Conservation (phyloP, 306 rosid species). For the Prunus fruticosa region DNA sequence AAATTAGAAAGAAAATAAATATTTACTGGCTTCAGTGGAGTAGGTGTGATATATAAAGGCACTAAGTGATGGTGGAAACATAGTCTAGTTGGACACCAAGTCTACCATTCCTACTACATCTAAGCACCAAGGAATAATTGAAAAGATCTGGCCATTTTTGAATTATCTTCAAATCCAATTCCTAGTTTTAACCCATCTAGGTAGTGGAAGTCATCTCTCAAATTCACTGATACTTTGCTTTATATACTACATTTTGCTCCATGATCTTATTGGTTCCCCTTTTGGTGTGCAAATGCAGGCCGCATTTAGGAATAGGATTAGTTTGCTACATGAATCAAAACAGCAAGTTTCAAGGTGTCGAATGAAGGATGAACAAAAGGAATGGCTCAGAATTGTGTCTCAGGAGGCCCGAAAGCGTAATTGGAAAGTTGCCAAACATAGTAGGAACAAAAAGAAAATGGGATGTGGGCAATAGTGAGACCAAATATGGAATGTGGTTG, state of each 20-base stretch:
- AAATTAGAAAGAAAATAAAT: not conserved
- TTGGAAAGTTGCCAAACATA: slow-evolving; percentile 34
- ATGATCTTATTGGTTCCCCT: slow-evolving; percentile 30
- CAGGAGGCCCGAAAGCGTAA: slow-evolving; percentile 32
- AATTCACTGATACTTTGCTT: slow-evolving; percentile 20
- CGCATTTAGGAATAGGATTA: slow-evolving; percentile 15
- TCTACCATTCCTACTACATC: slow-evolving; percentile 30
- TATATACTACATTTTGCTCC: slow-evolving; percentile 18
- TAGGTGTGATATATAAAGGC: slow-evolving; percentile 35
- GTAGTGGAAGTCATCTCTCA: slow-evolving; percentile 29
- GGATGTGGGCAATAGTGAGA: slow-evolving; percentile 41
- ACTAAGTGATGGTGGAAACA: slow-evolving; percentile 41
- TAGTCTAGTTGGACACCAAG: slow-evolving; percentile 38
- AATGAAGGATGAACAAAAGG: slow-evolving; percentile 37
- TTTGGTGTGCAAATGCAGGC: slow-evolving; percentile 35
- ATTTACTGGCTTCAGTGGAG: slow-evolving; percentile 17
- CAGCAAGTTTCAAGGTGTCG: slow-evolving; percentile 22
- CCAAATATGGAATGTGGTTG: slow-evolving; percentile 39
- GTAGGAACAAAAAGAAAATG: slow-evolving; percentile 29
- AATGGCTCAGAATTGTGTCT: slow-evolving; percentile 29
- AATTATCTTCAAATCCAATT: slow-evolving; percentile 16
- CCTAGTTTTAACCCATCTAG: slow-evolving; percentile 17
- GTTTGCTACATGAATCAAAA: slow-evolving; percentile 24
- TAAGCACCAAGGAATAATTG: slow-evolving; percentile 28
- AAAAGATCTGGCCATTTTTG: slow-evolving; percentile 17